phyloP scores from a whole-genome alignment of 2,329 filamentous ascomycete genomes.

The Davidsoniella eucalypti region DNA sequence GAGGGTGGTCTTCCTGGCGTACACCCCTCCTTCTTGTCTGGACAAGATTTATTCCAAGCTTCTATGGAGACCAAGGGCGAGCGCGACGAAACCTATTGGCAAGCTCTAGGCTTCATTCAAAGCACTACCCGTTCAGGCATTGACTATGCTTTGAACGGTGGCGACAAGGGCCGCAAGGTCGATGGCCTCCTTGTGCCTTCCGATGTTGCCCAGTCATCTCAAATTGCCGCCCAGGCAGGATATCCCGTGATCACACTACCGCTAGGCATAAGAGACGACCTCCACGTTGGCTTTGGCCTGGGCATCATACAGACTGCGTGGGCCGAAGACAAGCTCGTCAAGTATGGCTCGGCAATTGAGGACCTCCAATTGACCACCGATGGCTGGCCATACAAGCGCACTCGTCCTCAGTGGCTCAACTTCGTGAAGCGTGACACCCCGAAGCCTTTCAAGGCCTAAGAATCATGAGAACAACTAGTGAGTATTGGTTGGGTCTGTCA shows the following conservation, averaged over 20 bases:
- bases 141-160: constrained; percentile 41
- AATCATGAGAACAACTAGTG: not conserved
- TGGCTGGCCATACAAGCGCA: constrained; percentile 28
- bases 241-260: constrained; percentile 60
- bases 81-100: constrained; percentile 47
- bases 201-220: too few species aligned
- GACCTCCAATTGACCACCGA: constrained; percentile 31
- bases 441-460: constrained; percentile 17
- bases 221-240: constrained; percentile 58
- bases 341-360: constrained; percentile 47
- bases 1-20: constrained; percentile 46
- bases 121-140: constrained; percentile 49
- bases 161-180: constrained; percentile 24
- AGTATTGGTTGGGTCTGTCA: not conserved
- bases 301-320: constrained; percentile 44
- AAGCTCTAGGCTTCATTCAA: constrained; percentile 46
- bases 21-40: constrained; percentile 48
- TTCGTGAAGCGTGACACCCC: constrained; percentile 32
- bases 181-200: constrained; percentile 52
- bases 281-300: constrained; percentile 25
- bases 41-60: constrained; percentile 55
- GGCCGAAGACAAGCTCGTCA: constrained; percentile 39
- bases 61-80: constrained; percentile 43
- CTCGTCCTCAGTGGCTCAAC: constrained; percentile 34
- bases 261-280: constrained; percentile 35